A percentile compares a stretch with the other conserved stretches of the same genome.
Evolutionary conservation across 2,329 filamentous ascomycete genomes (phyloP).

Genomic region (Coleophoma eucalyptorum): DNA sequence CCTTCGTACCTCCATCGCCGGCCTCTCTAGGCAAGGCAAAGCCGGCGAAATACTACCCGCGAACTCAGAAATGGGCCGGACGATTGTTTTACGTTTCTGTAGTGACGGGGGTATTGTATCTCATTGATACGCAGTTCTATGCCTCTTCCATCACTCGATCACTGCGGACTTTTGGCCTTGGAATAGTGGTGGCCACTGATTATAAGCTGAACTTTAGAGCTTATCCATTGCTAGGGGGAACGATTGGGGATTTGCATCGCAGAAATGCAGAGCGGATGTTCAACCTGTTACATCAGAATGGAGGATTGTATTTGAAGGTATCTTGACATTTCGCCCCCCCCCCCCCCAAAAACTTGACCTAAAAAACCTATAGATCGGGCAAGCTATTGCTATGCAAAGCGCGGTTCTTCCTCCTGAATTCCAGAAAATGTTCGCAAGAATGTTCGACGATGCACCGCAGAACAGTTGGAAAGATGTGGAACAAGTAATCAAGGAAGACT

Average conservation of each 20-base stretch:
- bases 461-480: slow-evolving; percentile 85
- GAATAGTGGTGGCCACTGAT: slow-evolving; percentile 78
- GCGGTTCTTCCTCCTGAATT: slow-evolving; percentile 92
- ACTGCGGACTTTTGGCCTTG: slow-evolving; percentile 74
- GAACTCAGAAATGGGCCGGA: slow-evolving; percentile 72
- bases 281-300: slow-evolving; percentile 77
- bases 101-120: slow-evolving; percentile 58
- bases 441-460: slow-evolving; percentile 98
- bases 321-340: neutral
- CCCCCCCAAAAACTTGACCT: neutral
- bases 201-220: slow-evolving; percentile 96
- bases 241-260: slow-evolving; percentile 73
- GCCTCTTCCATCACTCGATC: slow-evolving; percentile 77
- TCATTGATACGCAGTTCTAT: slow-evolving; percentile 70
- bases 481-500: slow-evolving; percentile 82
- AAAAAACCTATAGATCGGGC: slow-evolving; percentile 61
- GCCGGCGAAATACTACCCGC: slow-evolving; percentile 66
- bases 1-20: slow-evolving; percentile 74
- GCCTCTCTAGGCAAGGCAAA: slow-evolving; percentile 70
- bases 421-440: slow-evolving; percentile 89
- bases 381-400: slow-evolving; percentile 98
- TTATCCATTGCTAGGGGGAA: slow-evolving; percentile 68
- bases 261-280: slow-evolving; percentile 83
- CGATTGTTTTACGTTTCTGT: slow-evolving; percentile 61
- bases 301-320: slow-evolving; percentile 83